Conservation (phyloP, 1,284 basidiomycete species). For the Phenoliferia sp. region DNA sequence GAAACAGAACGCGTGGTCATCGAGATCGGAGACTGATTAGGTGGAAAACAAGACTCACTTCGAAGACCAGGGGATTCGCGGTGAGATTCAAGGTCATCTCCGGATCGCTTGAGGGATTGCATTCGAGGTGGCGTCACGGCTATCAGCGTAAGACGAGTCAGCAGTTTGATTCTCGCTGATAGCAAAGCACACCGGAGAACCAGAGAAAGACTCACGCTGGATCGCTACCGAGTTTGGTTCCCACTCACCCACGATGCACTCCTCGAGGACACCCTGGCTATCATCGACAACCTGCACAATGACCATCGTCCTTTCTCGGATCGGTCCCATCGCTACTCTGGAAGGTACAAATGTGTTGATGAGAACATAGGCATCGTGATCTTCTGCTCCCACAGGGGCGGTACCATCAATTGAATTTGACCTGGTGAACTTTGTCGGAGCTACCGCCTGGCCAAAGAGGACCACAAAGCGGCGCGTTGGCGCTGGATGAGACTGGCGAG, state of each 20-base stretch:
- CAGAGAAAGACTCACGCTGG: neutral
- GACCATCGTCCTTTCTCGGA: conserved; percentile 19
- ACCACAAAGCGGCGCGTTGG: conserved; percentile 24
- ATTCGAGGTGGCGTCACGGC: conserved; percentile 15
- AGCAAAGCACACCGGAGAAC: neutral
- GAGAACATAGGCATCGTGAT: conserved; percentile 30
- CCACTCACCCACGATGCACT: conserved; percentile 28
- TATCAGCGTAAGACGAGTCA: neutral
- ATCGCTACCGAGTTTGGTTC: conserved; percentile 7
- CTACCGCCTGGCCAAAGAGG: conserved; percentile 16
- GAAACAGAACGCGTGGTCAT: neutral
- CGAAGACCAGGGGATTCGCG: conserved; percentile 17
- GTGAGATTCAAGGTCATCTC: conserved; percentile 17
- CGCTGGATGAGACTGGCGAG: conserved; percentile 9
- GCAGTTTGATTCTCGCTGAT: too few relatives aligned
- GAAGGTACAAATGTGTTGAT: conserved; percentile 26
- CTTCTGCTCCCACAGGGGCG: conserved; percentile 23
- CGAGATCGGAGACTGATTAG: neutral
- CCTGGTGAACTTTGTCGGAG: conserved; percentile 21
- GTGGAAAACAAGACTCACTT: conserved; percentile 6
- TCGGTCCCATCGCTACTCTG: conserved; percentile 16
- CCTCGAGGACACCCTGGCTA: conserved; percentile 8
- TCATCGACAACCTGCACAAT: conserved; percentile 19
- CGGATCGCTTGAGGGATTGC: conserved; percentile 16
- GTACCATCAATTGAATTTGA: conserved; percentile 29